Conservation (phyloP, 2,329 filamentous ascomycete species). For the Fusarium liriodendri region DNA sequence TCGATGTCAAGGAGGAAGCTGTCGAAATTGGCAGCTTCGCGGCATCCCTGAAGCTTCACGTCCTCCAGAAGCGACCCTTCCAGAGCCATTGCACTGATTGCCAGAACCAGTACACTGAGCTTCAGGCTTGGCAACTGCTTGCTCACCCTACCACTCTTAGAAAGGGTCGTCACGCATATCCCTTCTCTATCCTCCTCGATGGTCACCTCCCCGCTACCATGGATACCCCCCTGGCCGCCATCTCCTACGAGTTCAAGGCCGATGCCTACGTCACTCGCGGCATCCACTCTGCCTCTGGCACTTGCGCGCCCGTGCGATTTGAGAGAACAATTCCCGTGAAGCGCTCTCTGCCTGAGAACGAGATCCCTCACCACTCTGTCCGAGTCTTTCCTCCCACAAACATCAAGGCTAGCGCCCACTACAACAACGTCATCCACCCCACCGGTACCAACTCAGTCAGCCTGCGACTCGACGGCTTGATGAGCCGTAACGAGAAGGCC, state of each 20-base stretch:
- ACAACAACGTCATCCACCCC: conserved; percentile 86
- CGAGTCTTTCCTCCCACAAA: conserved; percentile 97
- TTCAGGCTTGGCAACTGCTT: conserved; percentile 85
- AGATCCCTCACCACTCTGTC: conserved; percentile 86
- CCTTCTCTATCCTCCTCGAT: conserved; percentile 87
- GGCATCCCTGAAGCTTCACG: conserved; percentile 77
- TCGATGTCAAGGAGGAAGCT: conserved; percentile 75
- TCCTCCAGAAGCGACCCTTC: conserved; percentile 85
- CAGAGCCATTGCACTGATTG: conserved; percentile 83
- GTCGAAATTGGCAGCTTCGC: conserved; percentile 78
- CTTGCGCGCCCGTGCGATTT: conserved; percentile 68
- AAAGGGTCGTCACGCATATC: conserved; percentile 77
- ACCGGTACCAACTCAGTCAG: conserved; percentile 83
- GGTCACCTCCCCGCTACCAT: conserved; percentile 86
- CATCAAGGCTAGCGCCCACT: conserved; percentile 85
- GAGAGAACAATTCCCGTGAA: conserved; percentile 77
- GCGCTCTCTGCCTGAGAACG: conserved; percentile 79
- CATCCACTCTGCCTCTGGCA: conserved; percentile 50
- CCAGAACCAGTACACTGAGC: conserved; percentile 74
- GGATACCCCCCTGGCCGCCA: conserved; percentile 76
- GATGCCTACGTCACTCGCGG: conserved; percentile 71
- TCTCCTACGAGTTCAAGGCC: conserved; percentile 84
- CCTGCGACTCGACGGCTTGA: conserved; percentile 87
- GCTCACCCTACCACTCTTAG: conserved; percentile 63
- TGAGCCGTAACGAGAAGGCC: conserved; percentile 73